Conservation (phyloP, 108 stramenopile genomes). For the Cyclotella distinguenda region DNA sequence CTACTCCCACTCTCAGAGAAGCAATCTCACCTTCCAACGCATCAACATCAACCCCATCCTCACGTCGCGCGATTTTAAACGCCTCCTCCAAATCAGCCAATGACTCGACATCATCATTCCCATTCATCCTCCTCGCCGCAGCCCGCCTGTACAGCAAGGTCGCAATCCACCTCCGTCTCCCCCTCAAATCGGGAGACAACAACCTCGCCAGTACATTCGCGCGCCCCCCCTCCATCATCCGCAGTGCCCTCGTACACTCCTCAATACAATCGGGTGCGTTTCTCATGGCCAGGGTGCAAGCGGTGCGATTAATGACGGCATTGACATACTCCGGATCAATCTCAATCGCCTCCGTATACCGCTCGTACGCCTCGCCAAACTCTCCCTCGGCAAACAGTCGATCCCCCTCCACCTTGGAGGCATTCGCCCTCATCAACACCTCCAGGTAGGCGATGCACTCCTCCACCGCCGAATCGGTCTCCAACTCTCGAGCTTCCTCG, state of each 20-base stretch:
- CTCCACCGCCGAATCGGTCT: slow-evolving; percentile 15
- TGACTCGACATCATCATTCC: slow-evolving; percentile 9
- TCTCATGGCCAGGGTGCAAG: slow-evolving; percentile 32
- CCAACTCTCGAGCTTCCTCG: slow-evolving; percentile 16
- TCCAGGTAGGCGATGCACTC: slow-evolving; percentile 11
- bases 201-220: slow-evolving; percentile 25
- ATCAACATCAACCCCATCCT: slow-evolving; percentile 8
- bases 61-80: background rate
- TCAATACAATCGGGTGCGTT: slow-evolving; percentile 27
- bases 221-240: slow-evolving; percentile 8
- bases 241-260: slow-evolving; percentile 42
- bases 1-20: slow-evolving; percentile 5
- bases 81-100: slow-evolving; percentile 32
- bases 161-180: slow-evolving; percentile 30
- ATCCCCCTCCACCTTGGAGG: slow-evolving; percentile 47
- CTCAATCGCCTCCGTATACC: slow-evolving; percentile 42
- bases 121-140: slow-evolving; percentile 17
- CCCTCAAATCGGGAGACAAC: slow-evolving; percentile 3
- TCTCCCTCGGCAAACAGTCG: slow-evolving; percentile 30
- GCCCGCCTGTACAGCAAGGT: slow-evolving; percentile 31
- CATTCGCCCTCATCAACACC: slow-evolving; percentile 22
- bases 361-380: slow-evolving; percentile 17
- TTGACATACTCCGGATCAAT: slow-evolving; percentile 23
- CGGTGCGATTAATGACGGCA: slow-evolving; percentile 49
- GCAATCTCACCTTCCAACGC: slow-evolving; percentile 11